A percentile compares a stretch with the other conserved stretches of the same genome.
Evolutionary conservation across 164 flowering plant species (phyloP).

Genomic region (Sedum album): DNA sequence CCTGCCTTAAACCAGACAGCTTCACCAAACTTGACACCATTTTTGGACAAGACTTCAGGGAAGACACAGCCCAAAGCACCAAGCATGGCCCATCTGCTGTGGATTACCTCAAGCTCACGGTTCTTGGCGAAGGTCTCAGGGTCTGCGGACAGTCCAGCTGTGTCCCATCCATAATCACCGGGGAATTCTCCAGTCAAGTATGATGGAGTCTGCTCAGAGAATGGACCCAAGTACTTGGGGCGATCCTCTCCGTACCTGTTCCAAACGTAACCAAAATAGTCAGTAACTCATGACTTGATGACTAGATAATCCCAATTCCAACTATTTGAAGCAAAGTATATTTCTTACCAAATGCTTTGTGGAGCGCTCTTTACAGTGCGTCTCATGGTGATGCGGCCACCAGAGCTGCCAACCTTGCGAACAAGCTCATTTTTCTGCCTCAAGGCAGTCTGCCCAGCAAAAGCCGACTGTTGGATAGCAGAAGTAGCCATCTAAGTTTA

Average conservation of each 20-base stretch:
- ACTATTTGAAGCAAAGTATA: background rate
- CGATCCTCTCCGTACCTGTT: slow-evolving; percentile 64
- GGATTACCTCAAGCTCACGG: background rate
- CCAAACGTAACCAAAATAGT: background rate
- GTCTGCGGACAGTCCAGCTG: slow-evolving; percentile 63
- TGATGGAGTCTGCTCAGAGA: slow-evolving; percentile 12
- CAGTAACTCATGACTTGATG: background rate
- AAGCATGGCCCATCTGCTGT: background rate
- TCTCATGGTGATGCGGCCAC: background rate
- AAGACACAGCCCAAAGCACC: background rate
- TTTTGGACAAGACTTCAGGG: background rate
- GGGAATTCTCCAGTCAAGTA: slow-evolving; percentile 26
- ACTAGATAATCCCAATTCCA: background rate
- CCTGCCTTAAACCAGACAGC: slow-evolving; percentile 41
- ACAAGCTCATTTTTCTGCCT: background rate
- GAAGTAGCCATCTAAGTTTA: slow-evolving; percentile 38
- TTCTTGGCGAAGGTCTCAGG: slow-evolving; percentile 59
- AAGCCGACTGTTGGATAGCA: slow-evolving; percentile 19
- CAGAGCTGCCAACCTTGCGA: background rate
- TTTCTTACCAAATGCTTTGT: background rate
- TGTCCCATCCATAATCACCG: slow-evolving; percentile 75
- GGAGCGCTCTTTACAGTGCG: background rate
- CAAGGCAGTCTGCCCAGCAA: background rate
- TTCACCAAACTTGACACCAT: background rate
- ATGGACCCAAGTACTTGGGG: slow-evolving; percentile 62